A percentile compares a stretch with the other conserved stretches of the same genome.
Conservation (phyloP, 306 rosid genomes). For the Glycyrrhiza uralensis region DNA sequence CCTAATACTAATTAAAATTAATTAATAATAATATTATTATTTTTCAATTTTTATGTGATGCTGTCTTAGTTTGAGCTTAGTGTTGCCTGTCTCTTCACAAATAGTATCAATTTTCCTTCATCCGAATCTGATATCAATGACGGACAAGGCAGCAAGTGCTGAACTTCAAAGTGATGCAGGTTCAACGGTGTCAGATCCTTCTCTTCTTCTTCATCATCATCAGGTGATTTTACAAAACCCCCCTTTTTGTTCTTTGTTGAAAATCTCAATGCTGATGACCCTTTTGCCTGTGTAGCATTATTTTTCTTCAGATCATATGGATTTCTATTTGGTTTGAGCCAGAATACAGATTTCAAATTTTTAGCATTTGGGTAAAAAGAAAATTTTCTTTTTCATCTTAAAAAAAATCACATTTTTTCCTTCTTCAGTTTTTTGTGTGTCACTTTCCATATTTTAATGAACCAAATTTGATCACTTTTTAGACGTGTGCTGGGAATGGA, state of each 20-base stretch:
- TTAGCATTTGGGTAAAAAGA: constrained; percentile 8
- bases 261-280: constrained; percentile 10
- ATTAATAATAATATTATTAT: too few relatives aligned
- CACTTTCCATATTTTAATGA: not conserved
- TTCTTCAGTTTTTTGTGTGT: not conserved
- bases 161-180: constrained; percentile 24
- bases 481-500: constrained; percentile 37
- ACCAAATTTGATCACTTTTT: constrained; percentile 11
- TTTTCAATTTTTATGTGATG: not conserved
- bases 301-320: constrained; percentile 15
- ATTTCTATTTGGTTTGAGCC: not conserved
- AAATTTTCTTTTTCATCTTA: constrained; percentile 10
- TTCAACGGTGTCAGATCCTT: constrained; percentile 20
- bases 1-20: too few relatives aligned
- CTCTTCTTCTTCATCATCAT: constrained; percentile 18
- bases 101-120: not conserved
- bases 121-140: constrained; percentile 10
- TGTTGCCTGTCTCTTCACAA: not conserved
- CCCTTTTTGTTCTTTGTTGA: not conserved
- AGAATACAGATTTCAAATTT: not conserved
- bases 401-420: too few relatives aligned
- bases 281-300: not conserved
- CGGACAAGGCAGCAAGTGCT: constrained; percentile 18
- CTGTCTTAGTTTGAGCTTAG: not conserved
- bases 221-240: constrained; percentile 20